Evolutionary conservation across 148 eudicot genomes (phyloP).

Genomic region (Chenopodium berlandieri): DNA sequence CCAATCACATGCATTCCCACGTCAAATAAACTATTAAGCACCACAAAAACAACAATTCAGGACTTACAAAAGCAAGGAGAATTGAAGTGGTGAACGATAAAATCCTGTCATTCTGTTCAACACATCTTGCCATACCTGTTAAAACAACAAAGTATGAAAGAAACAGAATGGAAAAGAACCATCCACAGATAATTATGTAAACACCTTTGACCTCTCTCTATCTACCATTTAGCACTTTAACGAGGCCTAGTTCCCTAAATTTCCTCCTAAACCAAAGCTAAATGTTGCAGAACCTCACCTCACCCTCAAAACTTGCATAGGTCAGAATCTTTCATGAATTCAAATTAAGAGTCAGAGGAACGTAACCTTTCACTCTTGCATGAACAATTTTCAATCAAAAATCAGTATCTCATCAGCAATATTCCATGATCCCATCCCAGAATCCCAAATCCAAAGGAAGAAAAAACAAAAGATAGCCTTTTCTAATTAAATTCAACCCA

Average conservation of each 20-base stretch:
- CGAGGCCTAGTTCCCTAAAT: not conserved
- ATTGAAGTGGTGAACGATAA: constrained; percentile 36
- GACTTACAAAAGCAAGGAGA: constrained; percentile 45
- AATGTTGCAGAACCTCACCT: not conserved
- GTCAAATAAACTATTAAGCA: not conserved
- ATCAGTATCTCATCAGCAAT: not conserved
- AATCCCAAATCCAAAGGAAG: no score
- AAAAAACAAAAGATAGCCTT: not conserved
- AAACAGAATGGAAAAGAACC: not conserved
- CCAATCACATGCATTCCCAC: not conserved
- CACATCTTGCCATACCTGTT: constrained; percentile 33
- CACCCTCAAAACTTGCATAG: not conserved
- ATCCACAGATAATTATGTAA: not conserved
- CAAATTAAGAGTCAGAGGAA: not conserved
- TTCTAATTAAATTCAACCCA: not conserved
- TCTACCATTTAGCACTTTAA: not conserved
- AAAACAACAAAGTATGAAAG: constrained; percentile 6
- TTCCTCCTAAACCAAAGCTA: not conserved
- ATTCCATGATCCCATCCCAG: not conserved
- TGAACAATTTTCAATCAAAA: not conserved
- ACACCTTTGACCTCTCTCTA: constrained; percentile 12
- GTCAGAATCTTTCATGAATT: not conserved
- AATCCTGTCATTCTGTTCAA: constrained; percentile 35
- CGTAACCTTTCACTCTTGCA: not conserved
- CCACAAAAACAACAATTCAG: not conserved